phyloP scores from a whole-genome alignment of 2,329 filamentous ascomycete species.

The Lachnellula suecica region DNA sequence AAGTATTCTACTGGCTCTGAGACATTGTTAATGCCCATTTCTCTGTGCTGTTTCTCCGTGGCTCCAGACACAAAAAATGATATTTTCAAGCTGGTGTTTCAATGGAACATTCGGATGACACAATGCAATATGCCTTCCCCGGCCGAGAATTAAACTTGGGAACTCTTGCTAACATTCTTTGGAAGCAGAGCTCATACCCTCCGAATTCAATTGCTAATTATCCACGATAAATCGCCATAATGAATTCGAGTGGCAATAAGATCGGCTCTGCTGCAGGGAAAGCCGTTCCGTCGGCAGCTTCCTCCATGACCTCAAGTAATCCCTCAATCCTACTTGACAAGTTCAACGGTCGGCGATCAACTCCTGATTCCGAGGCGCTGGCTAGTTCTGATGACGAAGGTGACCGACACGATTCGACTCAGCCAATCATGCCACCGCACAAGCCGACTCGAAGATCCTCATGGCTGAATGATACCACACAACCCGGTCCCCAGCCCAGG shows the following conservation, averaged over 20 bases:
- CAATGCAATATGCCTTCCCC: too few relatives aligned
- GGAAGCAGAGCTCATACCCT: too few relatives aligned
- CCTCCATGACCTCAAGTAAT: slow-evolving; percentile 54
- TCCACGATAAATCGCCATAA: slow-evolving; percentile 1
- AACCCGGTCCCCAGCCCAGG: slow-evolving; percentile 60
- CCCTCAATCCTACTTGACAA: slow-evolving; percentile 73
- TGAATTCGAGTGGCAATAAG: slow-evolving; percentile 25
- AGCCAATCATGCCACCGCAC: slow-evolving; percentile 47
- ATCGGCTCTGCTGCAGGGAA: slow-evolving; percentile 36
- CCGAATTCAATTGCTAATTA: too few relatives aligned
- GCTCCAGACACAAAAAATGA: too few relatives aligned
- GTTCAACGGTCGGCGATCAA: slow-evolving; percentile 75
- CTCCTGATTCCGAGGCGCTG: slow-evolving; percentile 90
- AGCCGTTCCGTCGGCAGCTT: slow-evolving; percentile 42
- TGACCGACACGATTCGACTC: slow-evolving; percentile 57
- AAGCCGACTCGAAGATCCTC: slow-evolving; percentile 73
- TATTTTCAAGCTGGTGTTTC: too few relatives aligned
- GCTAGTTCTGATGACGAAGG: slow-evolving; percentile 93
- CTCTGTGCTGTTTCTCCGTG: too few relatives aligned
- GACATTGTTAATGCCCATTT: too few relatives aligned
- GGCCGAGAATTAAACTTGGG: too few relatives aligned
- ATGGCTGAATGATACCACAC: slow-evolving; percentile 82
- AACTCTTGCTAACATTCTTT: too few relatives aligned
- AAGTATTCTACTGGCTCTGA: too few relatives aligned
- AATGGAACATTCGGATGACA: too few relatives aligned